Evolutionary conservation across 345 rosid genomes (phyloP).

Genomic region (Eucalyptus pumila): DNA sequence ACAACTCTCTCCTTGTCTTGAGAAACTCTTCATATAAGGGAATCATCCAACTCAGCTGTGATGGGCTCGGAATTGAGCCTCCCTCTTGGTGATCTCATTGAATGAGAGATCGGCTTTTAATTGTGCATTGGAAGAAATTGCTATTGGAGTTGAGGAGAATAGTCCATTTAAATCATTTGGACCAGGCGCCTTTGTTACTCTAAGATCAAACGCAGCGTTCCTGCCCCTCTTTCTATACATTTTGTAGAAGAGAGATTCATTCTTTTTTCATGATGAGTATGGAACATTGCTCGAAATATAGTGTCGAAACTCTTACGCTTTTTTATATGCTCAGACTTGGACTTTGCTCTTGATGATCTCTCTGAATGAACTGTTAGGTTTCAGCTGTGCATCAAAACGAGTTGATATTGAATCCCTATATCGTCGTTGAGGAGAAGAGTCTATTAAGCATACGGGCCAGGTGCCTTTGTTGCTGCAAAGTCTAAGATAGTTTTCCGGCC

Average conservation of each 20-base stretch:
- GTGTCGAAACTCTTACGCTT: neutral
- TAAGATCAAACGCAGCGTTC: neutral
- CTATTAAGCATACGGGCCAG: neutral
- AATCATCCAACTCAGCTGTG: neutral
- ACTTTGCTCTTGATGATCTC: neutral
- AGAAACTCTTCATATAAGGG: neutral
- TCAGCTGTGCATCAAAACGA: neutral
- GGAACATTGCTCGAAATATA: neutral
- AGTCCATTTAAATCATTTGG: neutral
- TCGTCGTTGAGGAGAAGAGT: neutral
- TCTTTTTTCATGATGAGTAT: neutral
- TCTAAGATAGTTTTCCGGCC: neutral
- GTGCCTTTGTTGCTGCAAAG: neutral
- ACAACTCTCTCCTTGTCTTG: rapidly evolving
- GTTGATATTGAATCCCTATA: neutral
- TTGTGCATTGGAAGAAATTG: neutral
- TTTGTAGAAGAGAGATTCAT: neutral
- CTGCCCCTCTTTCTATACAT: neutral
- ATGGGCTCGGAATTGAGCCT: neutral
- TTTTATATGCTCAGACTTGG: neutral
- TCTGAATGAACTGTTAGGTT: neutral
- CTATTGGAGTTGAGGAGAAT: neutral
- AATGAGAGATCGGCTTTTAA: neutral
- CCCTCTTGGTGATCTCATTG: rapidly evolving
- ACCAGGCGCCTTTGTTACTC: neutral